phyloP scores from a whole-genome alignment of 1,139 yeast genomes.

The Hyphopichia burtonii region DNA sequence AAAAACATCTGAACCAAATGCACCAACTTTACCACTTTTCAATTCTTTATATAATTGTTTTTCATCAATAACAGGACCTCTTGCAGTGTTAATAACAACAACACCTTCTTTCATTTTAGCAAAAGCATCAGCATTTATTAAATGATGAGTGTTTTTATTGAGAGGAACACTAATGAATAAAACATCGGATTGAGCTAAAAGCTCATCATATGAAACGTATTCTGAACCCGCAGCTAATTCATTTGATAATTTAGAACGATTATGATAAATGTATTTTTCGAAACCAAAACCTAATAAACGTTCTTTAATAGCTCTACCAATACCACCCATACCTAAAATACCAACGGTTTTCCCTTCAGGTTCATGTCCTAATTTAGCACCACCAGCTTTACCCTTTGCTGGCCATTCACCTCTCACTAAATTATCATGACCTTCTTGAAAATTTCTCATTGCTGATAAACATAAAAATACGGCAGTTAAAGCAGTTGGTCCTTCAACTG shows the following conservation, averaged over 20 bases:
- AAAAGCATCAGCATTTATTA: slow-evolving; percentile 51
- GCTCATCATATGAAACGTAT: slow-evolving; percentile 57
- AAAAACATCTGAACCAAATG: slow-evolving; percentile 81
- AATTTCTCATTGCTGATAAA: slow-evolving; percentile 69
- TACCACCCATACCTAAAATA: slow-evolving; percentile 75
- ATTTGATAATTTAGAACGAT: slow-evolving; percentile 51
- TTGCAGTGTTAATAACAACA: slow-evolving; percentile 64
- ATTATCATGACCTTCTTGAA: slow-evolving; percentile 41
- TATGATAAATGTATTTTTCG: slow-evolving; percentile 56
- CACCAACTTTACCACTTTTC: slow-evolving; percentile 66
- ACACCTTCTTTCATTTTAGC: slow-evolving; percentile 64
- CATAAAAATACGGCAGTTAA: slow-evolving; percentile 70
- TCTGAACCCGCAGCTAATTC: slow-evolving; percentile 59
- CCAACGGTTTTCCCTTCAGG: slow-evolving; percentile 66
- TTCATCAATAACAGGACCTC: slow-evolving; percentile 77
- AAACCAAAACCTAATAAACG: slow-evolving; percentile 68
- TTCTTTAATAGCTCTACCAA: slow-evolving; percentile 66
- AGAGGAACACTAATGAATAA: slow-evolving; percentile 65
- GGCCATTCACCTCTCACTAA: slow-evolving; percentile 63
- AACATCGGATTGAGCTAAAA: slow-evolving; percentile 54
- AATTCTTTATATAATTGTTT: slow-evolving; percentile 58
- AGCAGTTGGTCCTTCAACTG: slow-evolving; percentile 81
- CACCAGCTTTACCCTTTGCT: slow-evolving; percentile 20
- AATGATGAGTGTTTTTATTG: slow-evolving; percentile 56
- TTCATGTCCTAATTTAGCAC: slow-evolving; percentile 36